Evolutionary conservation across 352 stramenopile genomes (phyloP).

Genomic region (Phytophthora nicotianae): DNA sequence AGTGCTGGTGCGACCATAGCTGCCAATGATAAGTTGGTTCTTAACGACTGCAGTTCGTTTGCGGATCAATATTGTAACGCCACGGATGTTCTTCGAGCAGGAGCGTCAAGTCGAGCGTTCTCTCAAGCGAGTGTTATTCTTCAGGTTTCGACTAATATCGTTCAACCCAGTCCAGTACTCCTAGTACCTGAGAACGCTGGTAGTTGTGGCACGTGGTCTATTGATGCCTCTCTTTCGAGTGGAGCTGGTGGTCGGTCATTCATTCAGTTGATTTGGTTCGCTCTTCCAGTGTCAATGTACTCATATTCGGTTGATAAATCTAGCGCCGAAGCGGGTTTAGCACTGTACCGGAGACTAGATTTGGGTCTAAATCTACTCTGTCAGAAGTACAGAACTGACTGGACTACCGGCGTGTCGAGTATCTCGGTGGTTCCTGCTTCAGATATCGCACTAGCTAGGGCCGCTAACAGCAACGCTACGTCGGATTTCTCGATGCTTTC

Average conservation of each 20-base stretch:
- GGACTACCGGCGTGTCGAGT: slow-evolving; percentile 39
- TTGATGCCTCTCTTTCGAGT: slow-evolving; percentile 60
- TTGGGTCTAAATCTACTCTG: slow-evolving; percentile 42
- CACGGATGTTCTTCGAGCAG: slow-evolving; percentile 48
- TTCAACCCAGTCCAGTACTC: slow-evolving; percentile 50
- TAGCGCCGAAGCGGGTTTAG: slow-evolving; percentile 16
- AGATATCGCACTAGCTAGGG: slow-evolving; percentile 31
- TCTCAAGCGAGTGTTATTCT: slow-evolving; percentile 54
- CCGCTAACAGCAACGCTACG: slow-evolving; percentile 11
- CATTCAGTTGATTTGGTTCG: slow-evolving; percentile 45
- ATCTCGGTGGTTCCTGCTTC: slow-evolving; percentile 29
- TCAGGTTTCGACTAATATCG: slow-evolving; percentile 32
- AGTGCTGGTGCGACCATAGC: slow-evolving; percentile 49
- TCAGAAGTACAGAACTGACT: slow-evolving; percentile 53
- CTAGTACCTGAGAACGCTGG: slow-evolving; percentile 58
- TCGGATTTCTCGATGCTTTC: slow-evolving; percentile 35
- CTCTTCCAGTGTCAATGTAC: slow-evolving; percentile 37
- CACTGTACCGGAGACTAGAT: slow-evolving; percentile 42
- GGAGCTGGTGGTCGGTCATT: slow-evolving; percentile 60
- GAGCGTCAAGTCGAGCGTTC: slow-evolving; percentile 58
- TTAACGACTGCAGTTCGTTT: slow-evolving; percentile 63
- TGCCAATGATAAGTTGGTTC: slow-evolving; percentile 42
- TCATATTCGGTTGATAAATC: slow-evolving; percentile 9
- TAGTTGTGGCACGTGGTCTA: slow-evolving; percentile 58
- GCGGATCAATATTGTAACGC: slow-evolving; percentile 55